Percentiles rank a stretch among this genome's conserved stretches.
Evolutionary conservation across 1,284 basidiomycete genomes (phyloP).

Genomic region (Lignosus rhinocerotis): DNA sequence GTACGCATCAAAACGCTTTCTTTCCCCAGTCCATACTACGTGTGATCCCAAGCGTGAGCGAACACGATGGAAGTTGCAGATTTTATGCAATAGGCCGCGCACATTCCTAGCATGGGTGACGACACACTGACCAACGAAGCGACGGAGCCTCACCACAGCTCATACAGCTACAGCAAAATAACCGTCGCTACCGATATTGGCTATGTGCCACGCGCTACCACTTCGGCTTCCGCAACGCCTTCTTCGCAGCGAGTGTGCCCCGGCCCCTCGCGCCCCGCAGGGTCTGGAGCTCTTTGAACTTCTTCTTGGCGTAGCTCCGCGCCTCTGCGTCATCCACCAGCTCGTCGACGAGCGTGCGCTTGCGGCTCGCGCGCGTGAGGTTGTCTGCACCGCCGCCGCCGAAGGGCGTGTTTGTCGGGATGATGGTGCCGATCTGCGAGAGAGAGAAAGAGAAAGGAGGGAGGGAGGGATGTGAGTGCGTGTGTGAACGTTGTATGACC

Average conservation of each 20-base stretch:
- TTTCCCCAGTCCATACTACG: not conserved
- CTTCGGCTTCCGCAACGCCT: conserved; percentile 61
- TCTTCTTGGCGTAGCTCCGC: conserved; percentile 89
- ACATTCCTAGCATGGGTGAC: no score
- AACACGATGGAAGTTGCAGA: no score
- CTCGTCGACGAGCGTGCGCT: conserved; percentile 85
- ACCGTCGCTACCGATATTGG: no score
- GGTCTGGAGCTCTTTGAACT: conserved; percentile 84
- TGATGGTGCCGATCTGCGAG: conserved; percentile 82
- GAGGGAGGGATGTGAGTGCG: not conserved
- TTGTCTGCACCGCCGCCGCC: conserved; percentile 74
- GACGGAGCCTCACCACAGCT: no score
- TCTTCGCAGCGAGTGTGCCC: conserved; percentile 72
- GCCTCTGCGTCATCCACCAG: conserved; percentile 87
- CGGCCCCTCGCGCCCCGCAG: conserved; percentile 73
- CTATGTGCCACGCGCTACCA: conserved; percentile 48
- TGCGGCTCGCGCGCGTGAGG: conserved; percentile 66
- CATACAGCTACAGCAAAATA: no score
- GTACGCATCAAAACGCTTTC: conserved; percentile 20
- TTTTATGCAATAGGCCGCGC: no score
- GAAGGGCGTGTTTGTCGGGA: conserved; percentile 76
- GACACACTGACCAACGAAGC: no score
- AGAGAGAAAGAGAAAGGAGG: conserved; percentile 8
- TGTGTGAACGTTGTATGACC: not conserved
- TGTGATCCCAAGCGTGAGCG: no score